These are phyloP conservation scores for Chaetomiaceae sp. DNA, from an alignment of 2,329 filamentous ascomycete species.

Conservation along the genomic window DNA sequence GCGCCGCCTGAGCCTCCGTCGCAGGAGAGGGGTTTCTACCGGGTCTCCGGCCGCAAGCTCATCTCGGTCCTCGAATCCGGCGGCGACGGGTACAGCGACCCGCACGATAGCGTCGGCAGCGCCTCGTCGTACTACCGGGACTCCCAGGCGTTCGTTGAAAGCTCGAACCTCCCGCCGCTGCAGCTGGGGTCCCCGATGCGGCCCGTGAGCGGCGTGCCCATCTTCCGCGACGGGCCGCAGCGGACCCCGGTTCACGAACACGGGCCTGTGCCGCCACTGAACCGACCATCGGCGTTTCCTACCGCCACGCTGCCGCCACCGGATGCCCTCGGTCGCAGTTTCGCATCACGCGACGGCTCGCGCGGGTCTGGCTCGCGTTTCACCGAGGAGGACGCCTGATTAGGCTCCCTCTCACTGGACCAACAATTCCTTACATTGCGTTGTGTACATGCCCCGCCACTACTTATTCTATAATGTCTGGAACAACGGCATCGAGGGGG, in stretches of 20 bases:
- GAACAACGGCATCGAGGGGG: slow-evolving; percentile 18
- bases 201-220: slow-evolving; percentile 53
- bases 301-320: slow-evolving; percentile 24
- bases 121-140: slow-evolving; percentile 48
- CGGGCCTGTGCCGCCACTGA: slow-evolving; percentile 40
- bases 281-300: slow-evolving; percentile 27
- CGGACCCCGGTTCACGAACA: slow-evolving; percentile 55
- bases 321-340: slow-evolving; percentile 21
- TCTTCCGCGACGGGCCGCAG: slow-evolving; percentile 59
- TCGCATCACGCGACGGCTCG: slow-evolving; percentile 19
- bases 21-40: slow-evolving; percentile 55
- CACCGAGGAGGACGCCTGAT: slow-evolving; percentile 24
- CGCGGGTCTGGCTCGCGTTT: slow-evolving; percentile 23
- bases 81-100: slow-evolving; percentile 56
- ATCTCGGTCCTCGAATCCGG: slow-evolving; percentile 56
- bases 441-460: slow-evolving; percentile 13
- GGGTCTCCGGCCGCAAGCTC: slow-evolving; percentile 59
- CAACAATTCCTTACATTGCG: slow-evolving; percentile 1
- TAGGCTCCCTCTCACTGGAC: background rate
- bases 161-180: slow-evolving; percentile 28
- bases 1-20: slow-evolving; percentile 11
- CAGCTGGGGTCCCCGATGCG: slow-evolving; percentile 54
- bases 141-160: slow-evolving; percentile 40
- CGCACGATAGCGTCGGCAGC: slow-evolving; percentile 38
- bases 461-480: slow-evolving; percentile 25